Percentiles rank a stretch among this genome's conserved stretches.
Conservation (phyloP, 495 filamentous ascomycete species). For the Tuber indicum region DNA sequence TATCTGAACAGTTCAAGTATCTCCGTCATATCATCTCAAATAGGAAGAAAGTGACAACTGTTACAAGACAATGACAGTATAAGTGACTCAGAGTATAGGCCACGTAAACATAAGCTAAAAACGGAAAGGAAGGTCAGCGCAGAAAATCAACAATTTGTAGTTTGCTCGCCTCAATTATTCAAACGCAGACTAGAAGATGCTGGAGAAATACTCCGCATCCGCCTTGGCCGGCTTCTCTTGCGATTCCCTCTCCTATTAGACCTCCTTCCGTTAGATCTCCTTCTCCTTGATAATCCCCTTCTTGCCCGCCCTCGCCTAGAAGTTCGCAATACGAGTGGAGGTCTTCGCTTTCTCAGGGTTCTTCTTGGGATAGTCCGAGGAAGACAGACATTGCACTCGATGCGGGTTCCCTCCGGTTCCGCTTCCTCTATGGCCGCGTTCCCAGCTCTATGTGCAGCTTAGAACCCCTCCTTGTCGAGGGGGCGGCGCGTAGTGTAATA, state of each 20-base stretch:
- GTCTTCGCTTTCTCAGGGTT: slow-evolving; percentile 41
- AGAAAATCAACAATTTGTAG: too few species aligned
- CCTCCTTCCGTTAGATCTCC: slow-evolving; percentile 37
- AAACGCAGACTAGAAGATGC: slow-evolving; percentile 40
- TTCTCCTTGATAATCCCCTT: slow-evolving; percentile 37
- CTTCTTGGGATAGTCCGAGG: slow-evolving; percentile 41
- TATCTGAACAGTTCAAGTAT: too few species aligned
- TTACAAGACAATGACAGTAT: too few species aligned
- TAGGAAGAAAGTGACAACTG: too few species aligned
- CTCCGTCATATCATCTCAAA: too few species aligned
- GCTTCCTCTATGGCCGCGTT: slow-evolving; percentile 39
- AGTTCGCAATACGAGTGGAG: slow-evolving; percentile 40
- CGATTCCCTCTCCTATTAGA: slow-evolving; percentile 40
- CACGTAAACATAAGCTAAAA: too few species aligned
- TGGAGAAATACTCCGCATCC: slow-evolving; percentile 40
- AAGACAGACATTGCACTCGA: slow-evolving; percentile 40
- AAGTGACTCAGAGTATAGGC: too few species aligned
- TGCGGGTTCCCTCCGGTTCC: slow-evolving; percentile 40
- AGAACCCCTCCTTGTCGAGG: slow-evolving; percentile 38
- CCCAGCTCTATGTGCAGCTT: slow-evolving; percentile 37
- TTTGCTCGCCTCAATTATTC: slow-evolving; percentile 22
- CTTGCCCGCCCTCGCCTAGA: slow-evolving; percentile 38
- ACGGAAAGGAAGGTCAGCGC: too few species aligned
- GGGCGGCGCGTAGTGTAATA: slow-evolving; percentile 41
- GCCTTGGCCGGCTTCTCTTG: slow-evolving; percentile 41